A percentile compares a stretch with the other conserved stretches of the same genome.
Conservation (phyloP, 768 basidiomycete genomes). For the Sporobolomyces phaffii region DNA sequence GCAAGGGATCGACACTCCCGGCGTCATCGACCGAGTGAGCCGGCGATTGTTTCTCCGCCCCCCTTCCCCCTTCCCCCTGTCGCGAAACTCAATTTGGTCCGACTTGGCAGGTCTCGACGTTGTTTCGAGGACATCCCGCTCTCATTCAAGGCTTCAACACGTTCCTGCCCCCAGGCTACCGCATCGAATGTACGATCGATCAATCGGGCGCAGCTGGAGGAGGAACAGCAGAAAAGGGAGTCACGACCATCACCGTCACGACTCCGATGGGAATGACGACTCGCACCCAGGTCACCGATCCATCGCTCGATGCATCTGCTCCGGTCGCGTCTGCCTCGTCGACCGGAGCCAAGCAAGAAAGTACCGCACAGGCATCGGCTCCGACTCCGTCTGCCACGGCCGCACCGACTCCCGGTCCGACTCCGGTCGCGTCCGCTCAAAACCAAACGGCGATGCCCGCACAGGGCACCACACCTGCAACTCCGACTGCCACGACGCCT, state of each 20-base stretch:
- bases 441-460: too few relatives aligned
- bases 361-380: not conserved
- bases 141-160: slow-evolving; percentile 98
- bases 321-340: not conserved
- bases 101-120: slow-evolving; percentile 59
- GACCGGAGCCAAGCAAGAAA: not conserved
- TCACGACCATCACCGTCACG: slow-evolving; percentile 44
- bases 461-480: too few relatives aligned
- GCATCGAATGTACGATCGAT: slow-evolving; percentile 60
- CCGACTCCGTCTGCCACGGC: too few relatives aligned
- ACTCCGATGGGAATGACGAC: slow-evolving; percentile 46
- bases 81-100: too few relatives aligned
- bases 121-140: slow-evolving; percentile 81
- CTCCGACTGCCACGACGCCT: too few relatives aligned
- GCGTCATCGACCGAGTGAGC: slow-evolving; percentile 77
- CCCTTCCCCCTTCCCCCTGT: not conserved
- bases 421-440: not conserved
- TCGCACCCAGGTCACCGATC: slow-evolving; percentile 31
- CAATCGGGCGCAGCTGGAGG: not conserved
- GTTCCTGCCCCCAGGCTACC: slow-evolving; percentile 87
- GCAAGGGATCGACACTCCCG: slow-evolving; percentile 95
- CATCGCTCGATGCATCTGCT: not conserved
- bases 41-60: not conserved
- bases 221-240: slow-evolving; percentile 19
- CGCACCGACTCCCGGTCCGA: not conserved